These are phyloP conservation scores for Colletotrichum sp. DNA, from an alignment of 2,329 filamentous ascomycete species.

Conservation along the genomic window DNA sequence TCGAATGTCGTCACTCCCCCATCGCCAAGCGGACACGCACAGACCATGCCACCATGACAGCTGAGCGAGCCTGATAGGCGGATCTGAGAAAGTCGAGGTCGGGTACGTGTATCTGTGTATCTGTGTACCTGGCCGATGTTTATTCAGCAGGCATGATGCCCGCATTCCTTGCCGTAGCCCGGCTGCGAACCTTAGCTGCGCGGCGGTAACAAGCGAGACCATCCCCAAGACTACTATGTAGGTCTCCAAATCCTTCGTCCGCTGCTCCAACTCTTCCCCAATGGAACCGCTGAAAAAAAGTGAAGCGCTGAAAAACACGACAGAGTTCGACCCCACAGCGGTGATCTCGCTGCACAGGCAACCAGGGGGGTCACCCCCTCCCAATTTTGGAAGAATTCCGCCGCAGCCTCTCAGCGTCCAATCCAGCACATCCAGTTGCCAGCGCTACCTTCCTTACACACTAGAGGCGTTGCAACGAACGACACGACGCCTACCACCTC, in stretches of 20 bases:
- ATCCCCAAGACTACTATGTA: not conserved
- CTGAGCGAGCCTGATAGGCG: not conserved
- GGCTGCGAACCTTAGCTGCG: not conserved
- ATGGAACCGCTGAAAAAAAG: not conserved
- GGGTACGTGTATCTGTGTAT: not conserved
- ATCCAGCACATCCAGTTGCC: not conserved
- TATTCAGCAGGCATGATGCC: constrained; percentile 12
- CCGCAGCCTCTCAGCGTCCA: not conserved
- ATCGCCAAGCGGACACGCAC: not conserved
- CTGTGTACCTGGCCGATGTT: not conserved
- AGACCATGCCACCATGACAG: not conserved
- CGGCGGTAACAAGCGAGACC: not conserved
- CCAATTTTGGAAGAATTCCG: not conserved
- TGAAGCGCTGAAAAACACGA: not conserved
- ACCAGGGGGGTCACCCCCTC: not conserved
- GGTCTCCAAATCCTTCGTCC: not conserved
- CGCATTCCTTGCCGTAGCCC: constrained; percentile 3
- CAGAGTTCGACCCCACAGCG: constrained; percentile 5
- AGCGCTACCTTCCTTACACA: not conserved
- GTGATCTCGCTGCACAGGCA: not conserved
- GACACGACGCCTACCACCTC: not conserved
- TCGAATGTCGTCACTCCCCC: constrained; percentile 18
- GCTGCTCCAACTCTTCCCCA: not conserved
- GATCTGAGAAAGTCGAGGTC: not conserved
- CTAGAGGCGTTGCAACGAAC: not conserved